Evolutionary conservation across 805 yeast species (phyloP).

Genomic region (Candida ponderosae): DNA sequence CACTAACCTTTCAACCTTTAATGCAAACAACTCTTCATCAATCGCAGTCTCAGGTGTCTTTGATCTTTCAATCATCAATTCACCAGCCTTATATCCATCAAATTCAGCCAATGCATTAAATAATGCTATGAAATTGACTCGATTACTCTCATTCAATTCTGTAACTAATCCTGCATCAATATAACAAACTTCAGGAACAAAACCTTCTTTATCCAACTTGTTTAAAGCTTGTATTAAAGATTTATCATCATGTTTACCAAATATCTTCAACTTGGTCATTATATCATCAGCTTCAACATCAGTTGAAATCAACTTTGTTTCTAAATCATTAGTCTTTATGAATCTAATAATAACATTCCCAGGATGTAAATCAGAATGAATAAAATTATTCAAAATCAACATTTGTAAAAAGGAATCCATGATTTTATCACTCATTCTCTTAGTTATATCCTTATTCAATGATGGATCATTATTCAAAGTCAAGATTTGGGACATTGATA

Average conservation of each 20-base stretch:
- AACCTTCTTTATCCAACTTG: conserved; percentile 45
- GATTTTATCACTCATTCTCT: conserved; percentile 69
- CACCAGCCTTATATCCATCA: conserved; percentile 93
- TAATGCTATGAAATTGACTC: conserved; percentile 81
- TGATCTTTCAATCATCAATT: conserved; percentile 90
- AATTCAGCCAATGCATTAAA: conserved; percentile 85
- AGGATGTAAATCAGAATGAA: conserved; percentile 95
- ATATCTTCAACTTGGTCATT: conserved; percentile 11
- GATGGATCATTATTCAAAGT: conserved; percentile 23
- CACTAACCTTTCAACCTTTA: conserved; percentile 80
- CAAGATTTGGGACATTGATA: conserved; percentile 71
- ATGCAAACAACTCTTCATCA: conserved; percentile 76
- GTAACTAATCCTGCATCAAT: conserved; percentile 93
- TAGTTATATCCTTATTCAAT: conserved; percentile 48
- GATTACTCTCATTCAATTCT: conserved; percentile 67
- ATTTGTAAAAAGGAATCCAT: conserved; percentile 88
- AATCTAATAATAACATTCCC: conserved; percentile 85
- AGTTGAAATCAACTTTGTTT: conserved; percentile 19
- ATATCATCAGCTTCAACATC: conserved; percentile 15
- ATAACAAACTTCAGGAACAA: conserved; percentile 79
- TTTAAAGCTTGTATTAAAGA: conserved; percentile 41
- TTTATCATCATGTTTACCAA: conserved; percentile 16
- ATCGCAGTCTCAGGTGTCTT: conserved; percentile 90
- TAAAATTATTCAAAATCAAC: conserved; percentile 88
- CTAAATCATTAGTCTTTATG: conserved; percentile 35